Percentiles rank a stretch among this genome's conserved stretches.
Conservation (phyloP, 768 basidiomycete species). For the Cystobasidium onofrii region DNA sequence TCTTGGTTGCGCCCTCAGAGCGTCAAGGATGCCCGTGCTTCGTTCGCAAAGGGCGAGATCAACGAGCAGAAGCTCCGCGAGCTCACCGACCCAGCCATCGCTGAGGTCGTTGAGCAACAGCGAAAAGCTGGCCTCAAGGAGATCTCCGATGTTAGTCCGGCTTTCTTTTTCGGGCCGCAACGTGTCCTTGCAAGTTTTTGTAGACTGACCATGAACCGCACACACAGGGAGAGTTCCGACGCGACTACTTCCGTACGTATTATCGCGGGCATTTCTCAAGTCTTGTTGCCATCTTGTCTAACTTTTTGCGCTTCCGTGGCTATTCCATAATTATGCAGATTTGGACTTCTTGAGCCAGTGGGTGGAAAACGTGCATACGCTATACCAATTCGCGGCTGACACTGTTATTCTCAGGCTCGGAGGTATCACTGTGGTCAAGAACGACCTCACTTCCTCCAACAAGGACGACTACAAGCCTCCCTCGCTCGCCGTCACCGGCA, state of each 20-base stretch:
- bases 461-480: constrained; percentile 33
- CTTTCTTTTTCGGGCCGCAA: neutral
- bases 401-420: neutral
- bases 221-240: neutral
- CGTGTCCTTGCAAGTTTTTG: neutral
- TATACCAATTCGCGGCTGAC: neutral
- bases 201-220: constrained; percentile 1
- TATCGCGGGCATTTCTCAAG: neutral
- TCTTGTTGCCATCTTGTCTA: neutral
- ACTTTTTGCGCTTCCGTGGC: neutral
- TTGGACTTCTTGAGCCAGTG: constrained; percentile 19
- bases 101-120: constrained; percentile 38
- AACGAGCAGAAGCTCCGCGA: constrained; percentile 34
- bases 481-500: constrained; percentile 36
- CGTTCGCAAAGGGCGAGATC: constrained; percentile 33
- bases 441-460: constrained; percentile 39
- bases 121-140: constrained; percentile 34
- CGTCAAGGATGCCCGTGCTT: constrained; percentile 36
- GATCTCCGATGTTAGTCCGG: constrained; percentile 40
- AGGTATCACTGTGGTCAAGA: constrained; percentile 39
- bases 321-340: neutral
- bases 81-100: constrained; percentile 39
- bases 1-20: constrained; percentile 40
- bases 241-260: constrained; percentile 39
- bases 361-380: no score